Evolutionary conservation across 176 grass and related monocot genomes (phyloP).

Genomic region (Triticum timopheevii): DNA sequence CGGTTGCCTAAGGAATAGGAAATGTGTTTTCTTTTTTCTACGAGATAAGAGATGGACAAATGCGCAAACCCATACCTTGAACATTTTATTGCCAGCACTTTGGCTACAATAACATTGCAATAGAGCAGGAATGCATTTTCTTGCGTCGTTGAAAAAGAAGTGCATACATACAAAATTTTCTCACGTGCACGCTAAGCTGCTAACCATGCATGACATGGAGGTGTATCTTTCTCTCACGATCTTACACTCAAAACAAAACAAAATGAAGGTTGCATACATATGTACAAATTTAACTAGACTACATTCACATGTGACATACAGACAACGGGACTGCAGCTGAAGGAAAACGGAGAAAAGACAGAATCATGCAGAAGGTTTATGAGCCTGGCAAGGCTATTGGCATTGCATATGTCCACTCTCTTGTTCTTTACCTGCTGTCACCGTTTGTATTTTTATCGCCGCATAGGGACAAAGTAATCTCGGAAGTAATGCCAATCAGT

Average conservation of each 20-base stretch:
- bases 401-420: background rate
- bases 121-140: background rate
- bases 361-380: background rate
- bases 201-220: background rate
- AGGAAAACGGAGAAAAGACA: slow-evolving; percentile 1
- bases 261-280: background rate
- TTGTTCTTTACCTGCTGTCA: slow-evolving; percentile 5
- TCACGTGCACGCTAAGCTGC: background rate
- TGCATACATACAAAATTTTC: background rate
- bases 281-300: background rate
- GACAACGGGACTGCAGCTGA: background rate
- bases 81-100: no score
- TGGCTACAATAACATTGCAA: no score
- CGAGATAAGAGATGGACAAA: no score
- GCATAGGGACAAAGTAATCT: background rate
- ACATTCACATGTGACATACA: slow-evolving; percentile 19
- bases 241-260: background rate
- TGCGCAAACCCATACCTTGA: no score
- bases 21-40: no score
- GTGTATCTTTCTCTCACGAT: background rate
- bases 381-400: background rate
- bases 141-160: background rate
- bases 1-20: no score
- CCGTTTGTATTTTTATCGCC: background rate
- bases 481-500: background rate